Conservation (phyloP, 2,329 filamentous ascomycete genomes). For the Stachybotrys elegans region DNA sequence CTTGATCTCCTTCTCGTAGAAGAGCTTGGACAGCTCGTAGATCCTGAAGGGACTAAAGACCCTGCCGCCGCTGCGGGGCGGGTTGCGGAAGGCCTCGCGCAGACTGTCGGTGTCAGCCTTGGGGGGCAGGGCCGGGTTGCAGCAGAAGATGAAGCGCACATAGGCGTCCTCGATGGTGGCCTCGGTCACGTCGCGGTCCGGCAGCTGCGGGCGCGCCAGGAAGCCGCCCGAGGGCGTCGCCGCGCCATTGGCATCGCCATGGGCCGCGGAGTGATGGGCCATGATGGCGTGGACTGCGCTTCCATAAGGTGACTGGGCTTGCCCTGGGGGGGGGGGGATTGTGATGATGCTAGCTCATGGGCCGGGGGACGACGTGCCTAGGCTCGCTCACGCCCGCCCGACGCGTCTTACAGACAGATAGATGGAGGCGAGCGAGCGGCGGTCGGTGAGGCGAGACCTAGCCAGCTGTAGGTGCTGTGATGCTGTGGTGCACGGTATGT, state of each 20-base stretch:
- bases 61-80: constrained; percentile 84
- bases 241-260: constrained; percentile 3
- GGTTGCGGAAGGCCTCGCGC: constrained; percentile 69
- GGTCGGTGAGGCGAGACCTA: too few relatives aligned
- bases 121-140: constrained; percentile 72
- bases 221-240: constrained; percentile 9
- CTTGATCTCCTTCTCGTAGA: constrained; percentile 79
- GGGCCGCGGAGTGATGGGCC: background rate
- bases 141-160: constrained; percentile 80
- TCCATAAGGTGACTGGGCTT: too few relatives aligned
- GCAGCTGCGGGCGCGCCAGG: constrained; percentile 39
- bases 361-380: too few relatives aligned
- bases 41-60: constrained; percentile 73
- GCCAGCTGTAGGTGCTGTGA: too few relatives aligned
- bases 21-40: constrained; percentile 71
- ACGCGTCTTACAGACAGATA: too few relatives aligned
- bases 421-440: too few relatives aligned
- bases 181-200: constrained; percentile 62
- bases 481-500: too few relatives aligned
- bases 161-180: constrained; percentile 77
- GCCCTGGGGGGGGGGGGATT: too few relatives aligned
- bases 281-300: too few relatives aligned
- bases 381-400: too few relatives aligned
- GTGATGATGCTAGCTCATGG: too few relatives aligned
- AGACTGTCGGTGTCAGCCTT: constrained; percentile 66